Conservation (phyloP, 495 filamentous ascomycete genomes). For the Tuber microsphaerosporum region DNA sequence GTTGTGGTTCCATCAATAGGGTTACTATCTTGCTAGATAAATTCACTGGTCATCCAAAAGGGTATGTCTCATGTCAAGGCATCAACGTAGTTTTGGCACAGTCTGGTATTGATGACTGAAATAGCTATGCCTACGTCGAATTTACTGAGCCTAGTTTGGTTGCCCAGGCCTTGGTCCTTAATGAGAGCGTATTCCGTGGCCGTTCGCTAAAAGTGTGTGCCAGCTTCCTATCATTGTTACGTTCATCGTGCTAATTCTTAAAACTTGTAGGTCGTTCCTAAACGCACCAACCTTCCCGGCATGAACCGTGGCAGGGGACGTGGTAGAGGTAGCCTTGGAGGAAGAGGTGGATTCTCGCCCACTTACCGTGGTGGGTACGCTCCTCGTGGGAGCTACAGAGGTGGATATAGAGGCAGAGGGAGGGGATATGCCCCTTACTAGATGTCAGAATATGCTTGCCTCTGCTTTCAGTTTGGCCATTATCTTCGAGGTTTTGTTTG, state of each 20-base stretch:
- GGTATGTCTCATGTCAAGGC: slow-evolving; percentile 53
- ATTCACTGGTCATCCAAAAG: slow-evolving; percentile 96
- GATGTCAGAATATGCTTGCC: slow-evolving; percentile 17
- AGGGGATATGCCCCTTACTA: slow-evolving; percentile 79
- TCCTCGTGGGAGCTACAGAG: slow-evolving; percentile 70
- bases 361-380: slow-evolving; percentile 55
- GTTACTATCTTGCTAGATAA: slow-evolving; percentile 98
- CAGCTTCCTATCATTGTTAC: slow-evolving; percentile 11
- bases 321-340: slow-evolving; percentile 53
- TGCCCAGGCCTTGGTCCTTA: slow-evolving; percentile 84
- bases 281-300: slow-evolving; percentile 93
- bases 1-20: slow-evolving; percentile 92
- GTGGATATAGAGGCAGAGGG: slow-evolving; percentile 68
- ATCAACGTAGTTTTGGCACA: slow-evolving; percentile 1
- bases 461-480: slow-evolving; percentile 4
- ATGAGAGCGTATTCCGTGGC: slow-evolving; percentile 93
- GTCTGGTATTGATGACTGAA: slow-evolving; percentile 20
- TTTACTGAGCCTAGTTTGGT: slow-evolving; percentile 93
- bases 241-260: slow-evolving; percentile 10
- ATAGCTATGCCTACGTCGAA: slow-evolving; percentile 97
- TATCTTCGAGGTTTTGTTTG: slow-evolving; percentile 1
- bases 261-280: slow-evolving; percentile 69
- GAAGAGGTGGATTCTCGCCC: slow-evolving; percentile 56
- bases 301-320: slow-evolving; percentile 77
- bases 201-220: slow-evolving; percentile 80